phyloP scores from a whole-genome alignment of 176 grass and related monocot genomes.

The Chrysopogon serrulatus region DNA sequence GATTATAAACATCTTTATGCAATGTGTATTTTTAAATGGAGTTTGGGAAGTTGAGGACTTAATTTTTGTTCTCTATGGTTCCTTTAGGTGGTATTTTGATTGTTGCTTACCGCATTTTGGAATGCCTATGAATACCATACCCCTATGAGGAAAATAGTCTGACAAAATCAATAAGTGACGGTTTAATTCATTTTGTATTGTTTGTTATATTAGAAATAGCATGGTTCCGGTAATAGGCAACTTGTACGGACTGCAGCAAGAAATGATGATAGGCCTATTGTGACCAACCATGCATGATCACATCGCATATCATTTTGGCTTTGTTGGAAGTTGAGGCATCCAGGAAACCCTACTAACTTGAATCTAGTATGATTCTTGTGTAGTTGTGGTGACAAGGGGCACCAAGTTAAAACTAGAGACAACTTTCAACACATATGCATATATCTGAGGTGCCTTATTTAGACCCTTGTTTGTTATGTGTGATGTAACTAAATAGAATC shows the following conservation, averaged over 20 bases:
- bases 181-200: background rate
- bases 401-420: background rate
- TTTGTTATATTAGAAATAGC: background rate
- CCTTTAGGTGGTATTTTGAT: background rate
- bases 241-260: background rate
- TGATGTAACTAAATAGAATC: background rate
- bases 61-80: background rate
- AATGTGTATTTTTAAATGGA: background rate
- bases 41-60: background rate
- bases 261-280: background rate
- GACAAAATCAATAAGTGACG: background rate
- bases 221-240: background rate
- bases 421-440: background rate
- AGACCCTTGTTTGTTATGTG: background rate
- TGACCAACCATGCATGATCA: background rate
- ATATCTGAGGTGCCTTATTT: background rate
- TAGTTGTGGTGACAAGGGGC: background rate
- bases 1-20: background rate
- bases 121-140: background rate
- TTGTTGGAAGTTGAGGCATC: background rate
- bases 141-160: background rate
- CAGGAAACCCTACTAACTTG: conserved; percentile 1
- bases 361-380: background rate
- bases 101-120: background rate
- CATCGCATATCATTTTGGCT: background rate